phyloP scores from a whole-genome alignment of 2,329 filamentous ascomycete species.

The Cytospora paraplurivora region DNA sequence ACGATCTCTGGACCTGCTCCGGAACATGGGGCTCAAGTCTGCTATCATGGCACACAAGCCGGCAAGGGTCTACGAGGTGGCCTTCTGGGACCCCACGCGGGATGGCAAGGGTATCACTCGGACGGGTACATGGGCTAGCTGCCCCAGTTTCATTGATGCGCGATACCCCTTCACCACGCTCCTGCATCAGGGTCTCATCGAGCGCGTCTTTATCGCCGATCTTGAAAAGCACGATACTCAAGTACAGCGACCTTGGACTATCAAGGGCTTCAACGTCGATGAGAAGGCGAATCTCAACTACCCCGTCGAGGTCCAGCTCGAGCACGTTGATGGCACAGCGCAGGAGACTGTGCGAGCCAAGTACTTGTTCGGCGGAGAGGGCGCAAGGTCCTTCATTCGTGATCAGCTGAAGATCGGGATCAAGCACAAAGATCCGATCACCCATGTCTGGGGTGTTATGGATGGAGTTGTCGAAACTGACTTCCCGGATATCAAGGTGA shows the following conservation, averaged over 20 bases:
- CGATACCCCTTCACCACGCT: conserved; percentile 72
- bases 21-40: conserved; percentile 87
- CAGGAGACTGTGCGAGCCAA: conserved; percentile 69
- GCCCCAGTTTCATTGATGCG: conserved; percentile 78
- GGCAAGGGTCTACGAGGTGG: conserved; percentile 79
- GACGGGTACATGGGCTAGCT: conserved; percentile 81
- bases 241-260: conserved; percentile 67
- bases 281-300: conserved; percentile 62
- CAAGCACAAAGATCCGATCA: conserved; percentile 68
- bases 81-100: conserved; percentile 68
- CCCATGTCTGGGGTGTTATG: conserved; percentile 76
- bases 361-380: conserved; percentile 73
- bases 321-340: conserved; percentile 71
- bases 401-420: conserved; percentile 70
- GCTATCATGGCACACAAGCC: conserved; percentile 86
- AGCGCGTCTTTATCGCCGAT: conserved; percentile 69
- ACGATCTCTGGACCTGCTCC: conserved; percentile 80
- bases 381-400: conserved; percentile 67
- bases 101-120: conserved; percentile 61
- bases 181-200: conserved; percentile 71
- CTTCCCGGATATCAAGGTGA: conserved; percentile 75
- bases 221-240: conserved; percentile 61
- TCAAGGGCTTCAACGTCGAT: conserved; percentile 62
- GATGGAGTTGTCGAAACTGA: conserved; percentile 72
- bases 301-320: conserved; percentile 77